phyloP scores from a whole-genome alignment of 2,329 filamentous ascomycete genomes.

The Diplocarpon mali region DNA sequence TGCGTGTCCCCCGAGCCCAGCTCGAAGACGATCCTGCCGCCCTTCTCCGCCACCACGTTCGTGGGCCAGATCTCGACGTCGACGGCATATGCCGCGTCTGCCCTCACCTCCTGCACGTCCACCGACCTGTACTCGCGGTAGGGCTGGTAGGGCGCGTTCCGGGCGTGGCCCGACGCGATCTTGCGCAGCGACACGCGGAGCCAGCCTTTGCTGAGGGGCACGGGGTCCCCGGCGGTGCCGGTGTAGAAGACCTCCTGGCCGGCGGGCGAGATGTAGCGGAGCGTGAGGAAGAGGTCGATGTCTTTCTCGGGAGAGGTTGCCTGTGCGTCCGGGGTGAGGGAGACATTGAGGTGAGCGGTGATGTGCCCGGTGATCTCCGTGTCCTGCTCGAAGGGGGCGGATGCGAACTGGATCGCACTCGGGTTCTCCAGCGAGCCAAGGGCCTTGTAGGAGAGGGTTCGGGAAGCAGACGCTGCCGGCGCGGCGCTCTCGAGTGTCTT shows the following conservation, averaged over 20 bases:
- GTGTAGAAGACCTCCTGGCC: constrained; percentile 53
- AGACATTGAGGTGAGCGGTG: constrained; percentile 52
- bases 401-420: constrained; percentile 46
- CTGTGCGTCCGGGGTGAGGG: constrained; percentile 32
- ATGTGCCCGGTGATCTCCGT: constrained; percentile 62
- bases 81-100: constrained; percentile 44
- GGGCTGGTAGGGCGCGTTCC: constrained; percentile 32
- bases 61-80: constrained; percentile 57
- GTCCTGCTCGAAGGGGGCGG: constrained; percentile 45
- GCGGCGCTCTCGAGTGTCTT: constrained; percentile 6
- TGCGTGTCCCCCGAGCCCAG: constrained; percentile 47
- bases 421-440: constrained; percentile 45
- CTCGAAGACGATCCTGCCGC: constrained; percentile 44
- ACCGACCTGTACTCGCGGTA: constrained; percentile 42
- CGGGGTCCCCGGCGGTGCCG: constrained; percentile 51
- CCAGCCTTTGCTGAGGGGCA: constrained; percentile 55
- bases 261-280: constrained; percentile 42
- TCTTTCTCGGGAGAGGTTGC: constrained; percentile 28
- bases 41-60: constrained; percentile 43
- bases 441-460: constrained; percentile 23
- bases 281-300: constrained; percentile 53
- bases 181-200: constrained; percentile 46
- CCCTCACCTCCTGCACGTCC: constrained; percentile 43
- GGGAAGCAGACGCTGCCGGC: not conserved
- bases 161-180: constrained; percentile 29